Evolutionary conservation across 108 stramenopile species (phyloP).

Genomic region (Thalassiosira profunda): DNA sequence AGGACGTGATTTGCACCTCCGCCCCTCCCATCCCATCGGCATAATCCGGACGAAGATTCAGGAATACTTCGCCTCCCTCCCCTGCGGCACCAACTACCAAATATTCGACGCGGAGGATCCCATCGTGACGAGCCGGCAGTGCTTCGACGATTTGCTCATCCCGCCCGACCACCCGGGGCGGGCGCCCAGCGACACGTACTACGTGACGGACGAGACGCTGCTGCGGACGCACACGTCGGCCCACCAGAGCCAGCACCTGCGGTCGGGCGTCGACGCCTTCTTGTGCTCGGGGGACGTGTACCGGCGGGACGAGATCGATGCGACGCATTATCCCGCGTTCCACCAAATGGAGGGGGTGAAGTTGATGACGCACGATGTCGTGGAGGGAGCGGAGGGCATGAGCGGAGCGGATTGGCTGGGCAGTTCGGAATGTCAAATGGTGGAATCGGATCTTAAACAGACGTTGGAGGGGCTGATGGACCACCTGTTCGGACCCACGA

Average conservation of each 20-base stretch:
- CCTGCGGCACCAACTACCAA: conserved; percentile 34
- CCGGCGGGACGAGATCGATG: conserved; percentile 97
- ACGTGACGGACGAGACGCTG: conserved; percentile 72
- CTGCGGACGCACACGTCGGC: conserved; percentile 96
- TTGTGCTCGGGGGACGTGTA: conserved; percentile 97
- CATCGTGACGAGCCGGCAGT: conserved; percentile 58
- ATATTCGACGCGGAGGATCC: conserved; percentile 52
- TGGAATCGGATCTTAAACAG: conserved; percentile 73
- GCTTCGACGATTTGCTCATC: conserved; percentile 79
- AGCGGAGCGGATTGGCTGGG: conserved; percentile 14
- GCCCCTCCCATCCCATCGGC: conserved; percentile 84
- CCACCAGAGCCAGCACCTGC: conserved; percentile 87
- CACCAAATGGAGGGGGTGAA: conserved; percentile 99
- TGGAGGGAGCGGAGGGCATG: conserved; percentile 73
- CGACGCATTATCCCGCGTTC: conserved; percentile 98
- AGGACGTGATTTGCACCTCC: conserved; percentile 73
- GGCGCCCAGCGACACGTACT: conserved; percentile 92
- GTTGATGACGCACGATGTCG: conserved; percentile 47
- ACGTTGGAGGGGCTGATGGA: conserved; percentile 84
- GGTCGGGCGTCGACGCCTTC: conserved; percentile 71
- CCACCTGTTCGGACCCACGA: conserved; percentile 77
- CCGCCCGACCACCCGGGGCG: conserved; percentile 92
- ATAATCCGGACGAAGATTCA: conserved; percentile 91
- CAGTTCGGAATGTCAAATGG: conserved; percentile 21
- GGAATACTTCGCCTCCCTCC: conserved; percentile 61